Base-by-base conservation (phyloP, 2,329 filamentous ascomycete genomes). In the Pezicula radicicola region DNA sequence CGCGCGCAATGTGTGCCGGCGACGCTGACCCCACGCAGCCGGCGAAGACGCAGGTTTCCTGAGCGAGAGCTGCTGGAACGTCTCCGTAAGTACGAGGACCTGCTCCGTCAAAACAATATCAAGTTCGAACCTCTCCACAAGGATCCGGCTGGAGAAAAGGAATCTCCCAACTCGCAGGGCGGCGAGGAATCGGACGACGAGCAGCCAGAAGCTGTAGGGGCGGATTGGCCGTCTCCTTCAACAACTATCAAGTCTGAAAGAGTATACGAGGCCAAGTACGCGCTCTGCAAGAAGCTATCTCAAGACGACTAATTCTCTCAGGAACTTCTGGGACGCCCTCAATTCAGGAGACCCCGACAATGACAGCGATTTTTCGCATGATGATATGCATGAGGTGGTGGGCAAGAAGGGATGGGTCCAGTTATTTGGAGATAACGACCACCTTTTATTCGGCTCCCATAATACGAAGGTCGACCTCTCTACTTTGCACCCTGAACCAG, bases 1-100 rank as follows among this genome's bases (percentile, higher is more conserved):
- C 71, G 75, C 19, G 78, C 78, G 30, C 79, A 88, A 58, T 91
- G 84, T 64, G 75, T 77, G 36, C 79, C 85, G 7, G 69, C 80
- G 57, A 72, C 81, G 62, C 72, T 82, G 60, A 68, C 82, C 64
- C 73, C 84, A 65, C 74, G 83, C 25, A 3, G 25, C 62, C 70
- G 85, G 19, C 88, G 91, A 68, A 80, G 80, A 63, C 61, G 58
- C 16, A 60, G 57, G n/a, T 61, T 66, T 58, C 58, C 64, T 2
- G 64, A 66, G 40, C 49, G 57, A 56, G 61, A 63, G 46, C 51
- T 66, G 21, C 46, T 66, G 9, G 61, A 64, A 30, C 60, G 64
- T 46, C 49, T 66, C 27, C 55, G 55, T 19, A 55, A 55, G 36
- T 66, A 66, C 48, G 64, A 66, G 51, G 57, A 61, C 28, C 52